Base-by-base conservation (phyloP, 441 rosid genomes). In the Populus hybrid region DNA sequence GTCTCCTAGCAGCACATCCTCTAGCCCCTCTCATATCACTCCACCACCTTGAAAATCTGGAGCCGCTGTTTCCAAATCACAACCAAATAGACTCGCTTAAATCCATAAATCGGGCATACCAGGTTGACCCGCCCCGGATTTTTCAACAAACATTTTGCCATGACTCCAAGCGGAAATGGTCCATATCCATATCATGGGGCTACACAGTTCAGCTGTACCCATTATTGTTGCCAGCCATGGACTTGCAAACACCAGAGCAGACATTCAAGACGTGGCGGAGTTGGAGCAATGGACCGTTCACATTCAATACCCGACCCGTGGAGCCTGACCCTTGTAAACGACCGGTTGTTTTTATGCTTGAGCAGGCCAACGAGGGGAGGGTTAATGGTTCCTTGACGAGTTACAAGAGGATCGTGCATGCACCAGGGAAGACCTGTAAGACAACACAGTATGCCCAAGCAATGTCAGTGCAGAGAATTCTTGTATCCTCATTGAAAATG, bases 201-300 rank as follows among this genome's bases (percentile, higher is more conserved):
- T 92, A 90, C 86, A 84, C 94, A 7, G 69, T 94, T 76, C 96
- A 88, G 80, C 75, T 94, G 3, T 91, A 90, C 80, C 90, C 92
- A 1, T 76, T 79, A 7, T 38, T 87, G 40, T 50, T 89, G 40
- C 70, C 89, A 0, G 85, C 94, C 5, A 81, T 36, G 57, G 86
- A 81, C 67, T 80, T 94, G 82, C 85, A 79, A 68, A 84, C 78
- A 63, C 92, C 97, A 3, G 18, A 90, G 70, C 92, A 83, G 75
- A 94, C 94, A 7, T 94, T 94, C 78, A 91, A 88, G 87, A 92
- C 97, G 0, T 92, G 97, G 97, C 79, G 91, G 82, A 87, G 81
- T 67, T 77, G 79, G 77, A 83, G 87, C 4, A 35, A 86, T 21
- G 97, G 92, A 7, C 98, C 98, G 0, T 94, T 92, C 84, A 86